Evolutionary conservation across 495 filamentous ascomycete genomes (phyloP).

Genomic region (Talaromyces proteolyticus): DNA sequence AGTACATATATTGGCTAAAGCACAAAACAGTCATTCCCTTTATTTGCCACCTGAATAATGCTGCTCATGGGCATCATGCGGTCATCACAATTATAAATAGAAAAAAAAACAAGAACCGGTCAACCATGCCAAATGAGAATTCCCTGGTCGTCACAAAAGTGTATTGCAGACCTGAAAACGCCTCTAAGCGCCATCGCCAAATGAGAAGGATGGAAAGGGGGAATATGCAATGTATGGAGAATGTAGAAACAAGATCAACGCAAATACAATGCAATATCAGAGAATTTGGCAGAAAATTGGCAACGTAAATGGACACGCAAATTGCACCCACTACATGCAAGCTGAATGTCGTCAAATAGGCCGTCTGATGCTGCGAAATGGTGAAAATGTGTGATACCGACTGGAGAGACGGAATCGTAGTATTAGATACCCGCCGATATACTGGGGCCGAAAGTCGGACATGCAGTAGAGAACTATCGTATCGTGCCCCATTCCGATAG

Average conservation of each 20-base stretch:
- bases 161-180: background rate
- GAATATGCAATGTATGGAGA: background rate
- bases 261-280: background rate
- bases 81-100: no score
- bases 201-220: background rate
- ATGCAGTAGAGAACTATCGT: constrained; percentile 51
- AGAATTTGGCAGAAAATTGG: background rate
- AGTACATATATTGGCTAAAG: no score
- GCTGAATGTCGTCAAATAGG: background rate
- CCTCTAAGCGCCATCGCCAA: background rate
- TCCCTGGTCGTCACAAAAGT: no score
- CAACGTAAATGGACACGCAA: background rate
- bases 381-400: no score
- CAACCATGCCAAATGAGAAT: no score
- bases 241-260: background rate
- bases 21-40: no score
- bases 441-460: no score
- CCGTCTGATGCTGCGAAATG: no score
- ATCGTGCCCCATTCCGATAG: constrained; percentile 68
- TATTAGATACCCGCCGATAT: background rate
- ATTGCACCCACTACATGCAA: background rate
- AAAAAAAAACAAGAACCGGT: no score
- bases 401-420: no score
- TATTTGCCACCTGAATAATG: no score
- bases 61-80: no score